Percentiles rank a stretch among this genome's conserved stretches.
These are phyloP conservation scores for Macrophomina tecta DNA, from an alignment of 2,329 filamentous ascomycete genomes.

Conservation along the genomic window DNA sequence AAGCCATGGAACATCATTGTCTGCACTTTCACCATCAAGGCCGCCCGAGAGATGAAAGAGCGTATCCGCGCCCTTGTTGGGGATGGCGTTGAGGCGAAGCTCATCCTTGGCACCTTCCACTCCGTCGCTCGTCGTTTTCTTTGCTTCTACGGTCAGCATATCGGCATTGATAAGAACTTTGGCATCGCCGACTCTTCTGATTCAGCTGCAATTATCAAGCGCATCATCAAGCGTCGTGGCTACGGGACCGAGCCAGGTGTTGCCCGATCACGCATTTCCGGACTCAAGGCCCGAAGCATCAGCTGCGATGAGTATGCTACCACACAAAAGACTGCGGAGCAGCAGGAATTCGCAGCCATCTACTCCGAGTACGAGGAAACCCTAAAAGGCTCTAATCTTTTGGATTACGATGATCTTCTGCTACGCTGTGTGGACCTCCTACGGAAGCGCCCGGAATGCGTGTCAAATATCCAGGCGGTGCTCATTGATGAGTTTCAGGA, in stretches of 20 bases:
- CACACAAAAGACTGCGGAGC: constrained; percentile 55
- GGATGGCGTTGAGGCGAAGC: constrained; percentile 72
- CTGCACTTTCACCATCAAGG: constrained; percentile 96
- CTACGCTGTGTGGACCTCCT: constrained; percentile 83
- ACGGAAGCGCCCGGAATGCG: constrained; percentile 74
- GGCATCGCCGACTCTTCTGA: constrained; percentile 88
- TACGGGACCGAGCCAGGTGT: constrained; percentile 71
- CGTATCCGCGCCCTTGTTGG: constrained; percentile 84
- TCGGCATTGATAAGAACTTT: constrained; percentile 83
- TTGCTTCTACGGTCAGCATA: constrained; percentile 79
- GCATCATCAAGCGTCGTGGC: constrained; percentile 78
- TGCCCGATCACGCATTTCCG: constrained; percentile 77
- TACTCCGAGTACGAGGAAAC: constrained; percentile 81
- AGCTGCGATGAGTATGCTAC: constrained; percentile 51
- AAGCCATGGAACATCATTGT: constrained; percentile 89
- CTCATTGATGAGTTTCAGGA: constrained; percentile 98
- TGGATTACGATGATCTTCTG: constrained; percentile 95
- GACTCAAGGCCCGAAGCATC: constrained; percentile 64
- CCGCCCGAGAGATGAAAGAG: constrained; percentile 90
- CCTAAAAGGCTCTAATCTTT: constrained; percentile 75
- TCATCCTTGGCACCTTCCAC: constrained; percentile 93
- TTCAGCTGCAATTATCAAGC: constrained; percentile 76
- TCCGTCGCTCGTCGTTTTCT: constrained; percentile 88
- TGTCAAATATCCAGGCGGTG: constrained; percentile 87
- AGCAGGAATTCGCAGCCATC: constrained; percentile 69